These are phyloP conservation scores for Xylariaceae sp. DNA, from an alignment of 2,329 filamentous ascomycete genomes.

Conservation along the genomic window DNA sequence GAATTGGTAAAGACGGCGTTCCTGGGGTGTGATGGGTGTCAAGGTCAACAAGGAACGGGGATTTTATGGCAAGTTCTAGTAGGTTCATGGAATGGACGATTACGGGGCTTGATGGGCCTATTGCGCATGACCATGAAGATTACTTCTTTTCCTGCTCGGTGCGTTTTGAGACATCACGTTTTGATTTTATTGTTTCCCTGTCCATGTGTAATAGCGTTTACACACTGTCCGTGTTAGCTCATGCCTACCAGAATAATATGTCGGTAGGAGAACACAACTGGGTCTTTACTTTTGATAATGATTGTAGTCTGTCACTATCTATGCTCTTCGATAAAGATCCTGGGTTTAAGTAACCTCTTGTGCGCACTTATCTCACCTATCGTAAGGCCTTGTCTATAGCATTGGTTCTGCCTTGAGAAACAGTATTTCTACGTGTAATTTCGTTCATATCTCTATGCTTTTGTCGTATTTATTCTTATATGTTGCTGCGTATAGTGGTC, in stretches of 20 bases:
- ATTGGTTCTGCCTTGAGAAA: too few relatives aligned
- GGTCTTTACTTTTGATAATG: background rate
- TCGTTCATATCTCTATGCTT: too few relatives aligned
- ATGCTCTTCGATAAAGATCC: too few relatives aligned
- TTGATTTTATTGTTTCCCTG: constrained; percentile 11
- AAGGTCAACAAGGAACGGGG: constrained; percentile 1
- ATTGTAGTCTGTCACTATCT: too few relatives aligned
- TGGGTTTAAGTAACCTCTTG: too few relatives aligned
- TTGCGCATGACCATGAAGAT: background rate
- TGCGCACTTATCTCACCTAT: too few relatives aligned
- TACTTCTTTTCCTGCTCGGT: background rate
- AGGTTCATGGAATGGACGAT: background rate
- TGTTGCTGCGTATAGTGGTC: too few relatives aligned
- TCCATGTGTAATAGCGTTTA: constrained; percentile 15
- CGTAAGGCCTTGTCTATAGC: too few relatives aligned
- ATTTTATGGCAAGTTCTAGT: background rate
- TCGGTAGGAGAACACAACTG: constrained; percentile 3
- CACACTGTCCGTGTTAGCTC: background rate
- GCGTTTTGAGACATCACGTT: constrained; percentile 3
- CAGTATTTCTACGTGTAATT: too few relatives aligned
- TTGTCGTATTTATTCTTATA: too few relatives aligned
- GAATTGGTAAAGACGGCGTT: constrained; percentile 11
- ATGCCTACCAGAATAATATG: background rate
- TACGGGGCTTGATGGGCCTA: background rate
- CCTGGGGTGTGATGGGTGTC: constrained; percentile 4